Conservation (phyloP, 345 rosid genomes). For the Arabidopsis arenosa region DNA sequence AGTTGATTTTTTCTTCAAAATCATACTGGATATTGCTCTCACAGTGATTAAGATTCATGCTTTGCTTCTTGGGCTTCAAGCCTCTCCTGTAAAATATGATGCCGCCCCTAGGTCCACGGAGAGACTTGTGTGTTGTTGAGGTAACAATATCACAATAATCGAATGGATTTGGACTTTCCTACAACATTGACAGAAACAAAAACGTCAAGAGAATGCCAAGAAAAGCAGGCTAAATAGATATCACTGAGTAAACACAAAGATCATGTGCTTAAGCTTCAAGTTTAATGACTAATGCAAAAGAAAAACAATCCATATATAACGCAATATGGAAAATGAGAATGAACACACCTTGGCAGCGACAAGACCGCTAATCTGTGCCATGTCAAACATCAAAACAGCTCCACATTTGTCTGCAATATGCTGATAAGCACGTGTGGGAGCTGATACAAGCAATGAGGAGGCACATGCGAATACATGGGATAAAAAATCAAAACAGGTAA, state of each 20-base stretch:
- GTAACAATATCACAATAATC: slow-evolving; percentile 90
- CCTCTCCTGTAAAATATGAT: slow-evolving; percentile 86
- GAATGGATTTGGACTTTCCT: slow-evolving; percentile 82
- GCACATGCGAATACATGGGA: no score
- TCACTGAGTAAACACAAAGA: slow-evolving; percentile 11
- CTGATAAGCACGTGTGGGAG: no score
- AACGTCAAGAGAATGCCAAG: slow-evolving; percentile 19
- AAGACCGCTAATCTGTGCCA: slow-evolving; percentile 89
- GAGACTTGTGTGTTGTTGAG: slow-evolving; percentile 93
- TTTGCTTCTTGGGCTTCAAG: slow-evolving; percentile 65
- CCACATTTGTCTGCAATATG: slow-evolving; percentile 80
- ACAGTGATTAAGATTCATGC: slow-evolving; percentile 56
- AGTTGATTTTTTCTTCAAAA: slow-evolving; percentile 88
- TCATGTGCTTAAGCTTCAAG: slow-evolving; percentile 19
- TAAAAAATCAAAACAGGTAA: no score
- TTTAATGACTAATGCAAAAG: slow-evolving; percentile 19
- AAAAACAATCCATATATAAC: background rate
- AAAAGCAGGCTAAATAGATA: background rate
- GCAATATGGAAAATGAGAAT: background rate
- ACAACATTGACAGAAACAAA: slow-evolving; percentile 33
- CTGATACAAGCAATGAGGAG: no score
- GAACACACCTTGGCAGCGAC: slow-evolving; percentile 82
- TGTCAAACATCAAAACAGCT: slow-evolving; percentile 71
- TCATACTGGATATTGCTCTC: slow-evolving; percentile 67
- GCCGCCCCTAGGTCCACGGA: slow-evolving; percentile 95